Evolutionary conservation across 2,329 filamentous ascomycete genomes (phyloP).

Genomic region (Aspergillus sp.): DNA sequence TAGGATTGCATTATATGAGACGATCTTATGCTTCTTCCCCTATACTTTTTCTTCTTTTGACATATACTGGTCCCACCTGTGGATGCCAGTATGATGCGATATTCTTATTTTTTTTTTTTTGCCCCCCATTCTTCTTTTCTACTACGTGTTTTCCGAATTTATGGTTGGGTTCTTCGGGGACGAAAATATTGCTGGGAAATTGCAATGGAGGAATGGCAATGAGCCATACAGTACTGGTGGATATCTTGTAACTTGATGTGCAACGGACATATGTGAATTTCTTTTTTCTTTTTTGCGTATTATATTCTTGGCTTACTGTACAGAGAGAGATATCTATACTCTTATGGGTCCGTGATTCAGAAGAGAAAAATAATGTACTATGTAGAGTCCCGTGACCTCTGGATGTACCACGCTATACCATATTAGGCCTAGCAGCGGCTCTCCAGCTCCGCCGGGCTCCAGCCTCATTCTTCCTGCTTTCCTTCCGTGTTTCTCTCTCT

Average conservation of each 20-base stretch:
- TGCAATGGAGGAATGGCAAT: neutral
- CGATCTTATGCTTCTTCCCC: conserved; percentile 9
- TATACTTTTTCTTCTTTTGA: neutral
- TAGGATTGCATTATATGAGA: conserved; percentile 21
- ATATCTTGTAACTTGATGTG: neutral
- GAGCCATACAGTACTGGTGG: neutral
- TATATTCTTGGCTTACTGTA: neutral
- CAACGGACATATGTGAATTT: neutral
- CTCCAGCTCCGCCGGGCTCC: conserved; percentile 6
- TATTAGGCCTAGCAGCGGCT: conserved; percentile 3
- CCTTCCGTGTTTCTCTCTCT: conserved; percentile 1
- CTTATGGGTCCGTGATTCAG: neutral
- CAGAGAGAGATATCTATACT: neutral
- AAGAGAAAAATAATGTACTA: too few species aligned
- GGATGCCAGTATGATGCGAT: neutral
- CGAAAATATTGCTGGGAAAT: neutral
- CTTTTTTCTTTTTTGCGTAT: neutral
- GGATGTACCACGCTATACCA: conserved; percentile 1
- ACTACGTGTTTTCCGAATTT: neutral
- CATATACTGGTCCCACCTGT: too few species aligned
- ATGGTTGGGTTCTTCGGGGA: neutral
- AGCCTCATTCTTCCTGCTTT: conserved; percentile 3
- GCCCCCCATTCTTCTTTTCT: neutral
- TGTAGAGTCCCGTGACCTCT: neutral
- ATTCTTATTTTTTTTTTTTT: neutral